A percentile compares a stretch with the other conserved stretches of the same genome.
These are phyloP conservation scores for Xerophyta viscosa DNA, from an alignment of 106 monocot species.

Conservation along the genomic window DNA sequence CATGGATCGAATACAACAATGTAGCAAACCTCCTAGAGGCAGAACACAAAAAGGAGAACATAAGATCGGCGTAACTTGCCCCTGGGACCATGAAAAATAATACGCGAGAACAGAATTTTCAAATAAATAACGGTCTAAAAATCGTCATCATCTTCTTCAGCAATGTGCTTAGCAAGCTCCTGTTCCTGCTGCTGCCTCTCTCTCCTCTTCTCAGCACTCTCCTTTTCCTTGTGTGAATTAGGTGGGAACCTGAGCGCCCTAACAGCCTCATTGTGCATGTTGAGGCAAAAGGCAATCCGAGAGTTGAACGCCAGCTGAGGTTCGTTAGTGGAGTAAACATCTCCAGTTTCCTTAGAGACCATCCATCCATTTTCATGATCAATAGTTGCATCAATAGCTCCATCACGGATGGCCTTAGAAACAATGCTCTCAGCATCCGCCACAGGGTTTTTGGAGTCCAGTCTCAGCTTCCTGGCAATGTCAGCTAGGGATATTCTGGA, in stretches of 20 bases:
- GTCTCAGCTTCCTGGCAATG: slow-evolving; percentile 61
- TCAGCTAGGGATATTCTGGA: slow-evolving; percentile 82
- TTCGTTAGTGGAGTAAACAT: slow-evolving; percentile 94
- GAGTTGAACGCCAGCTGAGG: slow-evolving; percentile 89
- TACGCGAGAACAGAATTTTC: too few relatives aligned
- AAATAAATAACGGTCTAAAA: slow-evolving; percentile 44
- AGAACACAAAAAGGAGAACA: too few relatives aligned
- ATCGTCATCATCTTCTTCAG: slow-evolving; percentile 92
- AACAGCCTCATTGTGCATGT: slow-evolving; percentile 98
- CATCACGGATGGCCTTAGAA: slow-evolving; percentile 86
- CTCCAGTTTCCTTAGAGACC: slow-evolving; percentile 95
- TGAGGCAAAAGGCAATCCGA: slow-evolving; percentile 87
- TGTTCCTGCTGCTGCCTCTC: slow-evolving; percentile 95
- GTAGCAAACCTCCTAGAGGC: too few relatives aligned
- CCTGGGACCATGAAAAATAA: too few relatives aligned
- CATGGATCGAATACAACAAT: too few relatives aligned
- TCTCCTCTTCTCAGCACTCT: slow-evolving; percentile 80
- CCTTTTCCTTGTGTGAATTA: slow-evolving; percentile 91
- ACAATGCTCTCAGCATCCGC: slow-evolving; percentile 98
- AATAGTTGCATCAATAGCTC: slow-evolving; percentile 86
- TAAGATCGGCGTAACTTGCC: too few relatives aligned
- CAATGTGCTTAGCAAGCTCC: slow-evolving; percentile 92
- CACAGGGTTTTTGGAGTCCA: slow-evolving; percentile 68
- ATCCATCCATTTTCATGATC: slow-evolving; percentile 91
- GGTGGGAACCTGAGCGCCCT: slow-evolving; percentile 85